Evolutionary conservation across 164 flowering plant genomes (phyloP), one percentile per base, ranked within the genome.

Genomic region (Sextonia rubra): DNA sequence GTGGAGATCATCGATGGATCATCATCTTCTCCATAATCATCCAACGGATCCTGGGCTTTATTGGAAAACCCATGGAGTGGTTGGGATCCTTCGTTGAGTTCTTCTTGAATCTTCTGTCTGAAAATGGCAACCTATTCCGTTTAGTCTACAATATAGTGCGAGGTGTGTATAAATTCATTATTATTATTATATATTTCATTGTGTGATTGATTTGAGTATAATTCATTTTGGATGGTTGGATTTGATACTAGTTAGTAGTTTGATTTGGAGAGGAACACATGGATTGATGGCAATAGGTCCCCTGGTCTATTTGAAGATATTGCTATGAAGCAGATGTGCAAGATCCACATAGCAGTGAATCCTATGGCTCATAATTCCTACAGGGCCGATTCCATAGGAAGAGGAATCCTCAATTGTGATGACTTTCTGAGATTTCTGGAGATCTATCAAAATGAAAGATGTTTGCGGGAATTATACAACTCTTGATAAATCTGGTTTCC

Each of bases 51-150:
- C 74, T 92, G 2, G 77, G 69, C 1, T 20, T 86, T 24, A 30
- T 87, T 0, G 78, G 84, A 24, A 90, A 87, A 79, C 98, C 96
- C 7, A 60, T 92, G 94, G 83, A 87, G 77, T 87, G 84, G 88
- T 29, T 63, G 56, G 97, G 97, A 18, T 81, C 60, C 48, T 14
- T 81, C 1, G 74, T 90, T 7, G 95, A 90, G 67, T 92, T 85
- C 76, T 0, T 87, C 1, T 88, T 92, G 47, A 92, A 92, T 77
- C 85, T 92, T 9, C 78, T 92, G 25, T 89, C 86, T 12, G 77
- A 64, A 23, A 90, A 90, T 52, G 91, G 85, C 23, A 73, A 72
- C 60, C 60, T 89, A 55, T 12, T 75, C 17, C 88, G 91, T 24
- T 68, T 90, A 4, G 23, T 88, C 67, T 66, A 17, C 82, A 85